Conservation (phyloP, 345 rosid genomes). For the Viola odorata region DNA sequence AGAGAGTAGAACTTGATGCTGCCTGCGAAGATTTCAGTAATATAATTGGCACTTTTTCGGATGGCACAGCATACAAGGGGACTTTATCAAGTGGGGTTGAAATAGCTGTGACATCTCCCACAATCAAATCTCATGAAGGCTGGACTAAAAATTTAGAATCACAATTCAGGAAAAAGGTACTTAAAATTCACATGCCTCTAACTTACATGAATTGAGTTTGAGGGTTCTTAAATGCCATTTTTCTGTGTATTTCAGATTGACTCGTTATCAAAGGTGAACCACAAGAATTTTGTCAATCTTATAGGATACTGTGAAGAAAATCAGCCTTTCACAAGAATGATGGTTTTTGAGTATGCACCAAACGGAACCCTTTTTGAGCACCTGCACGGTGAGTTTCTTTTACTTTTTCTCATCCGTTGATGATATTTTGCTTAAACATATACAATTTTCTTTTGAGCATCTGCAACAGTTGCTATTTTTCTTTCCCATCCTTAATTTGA, state of each 20-base stretch:
- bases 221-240: conserved; percentile 5
- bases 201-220: not conserved
- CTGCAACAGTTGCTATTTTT: no score
- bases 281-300: conserved; percentile 88
- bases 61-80: conserved; percentile 75
- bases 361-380: conserved; percentile 93
- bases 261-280: conserved; percentile 69
- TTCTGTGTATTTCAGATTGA: conserved; percentile 54
- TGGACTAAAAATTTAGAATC: conserved; percentile 75
- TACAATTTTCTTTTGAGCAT: not conserved
- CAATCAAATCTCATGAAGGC: conserved; percentile 37
- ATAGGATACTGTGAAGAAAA: conserved; percentile 83
- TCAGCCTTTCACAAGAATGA: conserved; percentile 77
- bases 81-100: conserved; percentile 89
- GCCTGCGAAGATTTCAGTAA: conserved; percentile 98
- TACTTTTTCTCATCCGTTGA: not conserved
- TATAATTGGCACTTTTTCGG: conserved; percentile 66
- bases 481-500: no score
- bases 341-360: conserved; percentile 96
- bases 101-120: conserved; percentile 64
- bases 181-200: not conserved
- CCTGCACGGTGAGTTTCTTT: conserved; percentile 64
- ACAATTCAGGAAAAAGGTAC: conserved; percentile 76
- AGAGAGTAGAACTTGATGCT: conserved; percentile 75
- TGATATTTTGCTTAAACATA: not conserved